Conservation (phyloP, 805 yeast genomes). For the Clavispora vitiphila region DNA sequence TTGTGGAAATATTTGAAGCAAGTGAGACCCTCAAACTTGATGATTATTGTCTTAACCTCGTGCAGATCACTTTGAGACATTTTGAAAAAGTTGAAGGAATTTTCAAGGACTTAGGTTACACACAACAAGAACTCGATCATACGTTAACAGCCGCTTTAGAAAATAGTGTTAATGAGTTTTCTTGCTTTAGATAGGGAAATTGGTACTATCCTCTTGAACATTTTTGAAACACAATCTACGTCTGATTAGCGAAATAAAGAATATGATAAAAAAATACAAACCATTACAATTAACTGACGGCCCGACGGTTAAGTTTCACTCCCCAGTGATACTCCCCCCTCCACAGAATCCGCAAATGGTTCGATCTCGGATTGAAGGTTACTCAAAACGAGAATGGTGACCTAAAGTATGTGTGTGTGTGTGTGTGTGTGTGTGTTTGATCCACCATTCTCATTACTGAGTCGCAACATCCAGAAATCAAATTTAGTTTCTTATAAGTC, state of each 20-base stretch:
- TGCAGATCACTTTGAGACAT: conserved; percentile 25
- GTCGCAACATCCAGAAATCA: background rate
- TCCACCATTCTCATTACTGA: background rate
- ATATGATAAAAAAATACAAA: background rate
- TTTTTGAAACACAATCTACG: background rate
- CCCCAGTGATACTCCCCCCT: conserved; percentile 1
- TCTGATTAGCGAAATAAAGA: background rate
- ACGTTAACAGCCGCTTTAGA: conserved; percentile 23
- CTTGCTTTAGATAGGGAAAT: conserved; percentile 18
- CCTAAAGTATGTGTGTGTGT: background rate
- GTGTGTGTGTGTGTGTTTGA: background rate
- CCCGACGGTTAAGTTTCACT: background rate
- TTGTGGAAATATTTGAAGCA: conserved; percentile 35
- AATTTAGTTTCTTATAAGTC: background rate
- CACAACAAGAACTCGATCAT: conserved; percentile 24
- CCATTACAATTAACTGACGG: background rate
- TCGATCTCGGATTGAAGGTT: background rate
- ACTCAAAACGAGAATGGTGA: background rate
- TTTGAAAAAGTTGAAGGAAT: conserved; percentile 22
- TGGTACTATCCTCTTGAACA: too few relatives aligned
- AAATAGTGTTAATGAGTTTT: conserved; percentile 29
- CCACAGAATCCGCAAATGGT: background rate
- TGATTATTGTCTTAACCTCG: conserved; percentile 28
- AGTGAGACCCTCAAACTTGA: conserved; percentile 30
- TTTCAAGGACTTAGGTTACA: conserved; percentile 18